Base-by-base conservation (phyloP, 306 rosid genomes). In the Prunus mume region DNA sequence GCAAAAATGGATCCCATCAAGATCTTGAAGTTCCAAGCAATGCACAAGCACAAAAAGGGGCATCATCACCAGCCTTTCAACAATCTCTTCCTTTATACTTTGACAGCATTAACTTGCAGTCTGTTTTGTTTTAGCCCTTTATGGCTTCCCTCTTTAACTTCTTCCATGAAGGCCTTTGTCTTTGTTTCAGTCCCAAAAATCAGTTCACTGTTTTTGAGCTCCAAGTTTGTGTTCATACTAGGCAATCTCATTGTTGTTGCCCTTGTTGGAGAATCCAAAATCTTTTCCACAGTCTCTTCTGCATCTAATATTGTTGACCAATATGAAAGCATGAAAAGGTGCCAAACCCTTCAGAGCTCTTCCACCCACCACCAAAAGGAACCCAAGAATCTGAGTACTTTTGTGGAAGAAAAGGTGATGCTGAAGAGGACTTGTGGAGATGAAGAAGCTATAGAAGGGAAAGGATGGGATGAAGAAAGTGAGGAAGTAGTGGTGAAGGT, bases 221-320 rank as follows among this genome's bases (percentile, higher is more conserved):
- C 84, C 86, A 85, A 76, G 45, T 84, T 64, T 78, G 85, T 77
- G 52, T 87, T 85, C 78, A 74, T 87, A 52, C 57, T 84, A 9
- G 91, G 87, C 10, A 87, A 87, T 61, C 85, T 87, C 30, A 87
- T 84, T 27, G 82, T 87, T 56, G 64, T 68, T 54, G 71, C 81
- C 74, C 91, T 87, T 22, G 55, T 82, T 22, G 83, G 88, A 56
- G 87, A 90, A 73, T 85, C 87, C 12, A 91, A 83, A 81, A n/a
- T 83, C 76, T 73, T 86, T 19, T 82, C 93, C 17, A 80, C 89
- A 11, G 6, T 69, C 24, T 43, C 86, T 17, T 76, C 90, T 51
- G 68, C 82, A 69, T 46, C 83, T 30, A 69, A 65, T 75, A 80
- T 75, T 74, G 84, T 80, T 78, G 85, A 70, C 63, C 84, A 83